A percentile compares a stretch with the other conserved stretches of the same genome.
Evolutionary conservation across 495 filamentous ascomycete species (phyloP).

Genomic region (Penicillium crystallinum): DNA sequence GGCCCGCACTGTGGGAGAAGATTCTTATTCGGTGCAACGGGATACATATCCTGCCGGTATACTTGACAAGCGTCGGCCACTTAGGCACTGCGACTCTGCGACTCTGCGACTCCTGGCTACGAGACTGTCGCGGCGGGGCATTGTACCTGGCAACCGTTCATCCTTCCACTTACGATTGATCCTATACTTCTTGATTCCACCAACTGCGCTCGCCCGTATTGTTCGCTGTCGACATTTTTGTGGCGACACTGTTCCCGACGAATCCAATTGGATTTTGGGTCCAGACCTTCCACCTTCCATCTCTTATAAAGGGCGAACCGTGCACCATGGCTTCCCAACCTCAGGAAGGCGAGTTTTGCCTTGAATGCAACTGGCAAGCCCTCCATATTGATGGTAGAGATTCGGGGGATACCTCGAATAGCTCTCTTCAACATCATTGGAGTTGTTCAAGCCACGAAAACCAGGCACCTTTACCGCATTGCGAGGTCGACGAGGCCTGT

Average conservation of each 20-base stretch:
- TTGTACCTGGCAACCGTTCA: constrained; percentile 10
- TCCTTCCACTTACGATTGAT: constrained; percentile 16
- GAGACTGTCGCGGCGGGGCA: constrained; percentile 7
- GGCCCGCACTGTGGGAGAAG: constrained; percentile 1
- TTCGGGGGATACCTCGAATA: constrained; percentile 17
- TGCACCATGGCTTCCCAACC: constrained; percentile 36
- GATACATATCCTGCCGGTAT: background rate
- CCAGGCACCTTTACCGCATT: constrained; percentile 22
- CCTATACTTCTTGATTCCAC: constrained; percentile 5
- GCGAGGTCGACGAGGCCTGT: constrained; percentile 34
- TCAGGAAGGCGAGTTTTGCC: constrained; percentile 34
- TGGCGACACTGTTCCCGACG: background rate
- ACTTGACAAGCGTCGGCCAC: background rate
- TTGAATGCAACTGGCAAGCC: constrained; percentile 42
- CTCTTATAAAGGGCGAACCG: constrained; percentile 16
- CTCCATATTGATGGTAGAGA: constrained; percentile 36
- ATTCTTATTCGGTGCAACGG: background rate
- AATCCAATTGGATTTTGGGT: background rate
- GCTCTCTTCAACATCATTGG: constrained; percentile 25
- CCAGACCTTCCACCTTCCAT: background rate
- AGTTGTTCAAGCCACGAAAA: constrained; percentile 29
- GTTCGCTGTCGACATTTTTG: background rate
- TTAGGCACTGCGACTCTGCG: background rate
- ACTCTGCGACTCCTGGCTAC: constrained; percentile 2
- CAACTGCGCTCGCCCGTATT: background rate